These are phyloP conservation scores for Amanita molliuscula DNA, from an alignment of 768 basidiomycete genomes.

Conservation along the genomic window DNA sequence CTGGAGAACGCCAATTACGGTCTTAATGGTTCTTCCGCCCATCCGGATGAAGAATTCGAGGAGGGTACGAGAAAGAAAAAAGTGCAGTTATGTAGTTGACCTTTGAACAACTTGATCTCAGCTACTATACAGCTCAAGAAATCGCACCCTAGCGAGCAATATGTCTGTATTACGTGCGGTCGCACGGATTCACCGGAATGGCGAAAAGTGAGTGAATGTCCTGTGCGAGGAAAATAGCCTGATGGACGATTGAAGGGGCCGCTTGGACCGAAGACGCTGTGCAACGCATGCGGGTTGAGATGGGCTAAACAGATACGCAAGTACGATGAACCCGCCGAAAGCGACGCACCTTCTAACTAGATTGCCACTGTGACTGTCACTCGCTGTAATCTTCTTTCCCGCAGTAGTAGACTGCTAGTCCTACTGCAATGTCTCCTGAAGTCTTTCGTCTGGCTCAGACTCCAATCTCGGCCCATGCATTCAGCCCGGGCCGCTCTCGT, in stretches of 20 bases:
- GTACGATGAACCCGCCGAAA: slow-evolving; percentile 23
- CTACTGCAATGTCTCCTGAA: slow-evolving; percentile 66
- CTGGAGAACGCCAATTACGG: slow-evolving; percentile 9
- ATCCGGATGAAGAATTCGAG: slow-evolving; percentile 34
- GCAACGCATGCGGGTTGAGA: slow-evolving; percentile 91
- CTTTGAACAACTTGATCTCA: neutral
- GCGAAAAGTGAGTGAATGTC: slow-evolving; percentile 56
- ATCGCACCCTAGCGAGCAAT: slow-evolving; percentile 44
- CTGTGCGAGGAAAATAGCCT: slow-evolving; percentile 3
- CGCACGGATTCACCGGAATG: slow-evolving; percentile 96
- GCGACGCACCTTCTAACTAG: neutral
- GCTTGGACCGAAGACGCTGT: slow-evolving; percentile 91
- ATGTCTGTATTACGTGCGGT: slow-evolving; percentile 89
- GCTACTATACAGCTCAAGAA: slow-evolving; percentile 31
- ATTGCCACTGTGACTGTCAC: neutral
- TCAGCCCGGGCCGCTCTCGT: slow-evolving; percentile 85
- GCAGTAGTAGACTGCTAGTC: slow-evolving; percentile 87
- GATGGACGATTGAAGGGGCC: slow-evolving; percentile 52
- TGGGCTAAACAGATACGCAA: slow-evolving; percentile 71
- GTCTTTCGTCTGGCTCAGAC: slow-evolving; percentile 69
- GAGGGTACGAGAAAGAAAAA: slow-evolving; percentile 55
- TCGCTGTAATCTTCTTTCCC: neutral
- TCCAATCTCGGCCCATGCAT: slow-evolving; percentile 84
- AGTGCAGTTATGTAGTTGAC: slow-evolving; percentile 22
- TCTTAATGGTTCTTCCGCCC: slow-evolving; percentile 8